Evolutionary conservation across 495 filamentous ascomycete species (phyloP).

Genomic region (Penicillium soppii): DNA sequence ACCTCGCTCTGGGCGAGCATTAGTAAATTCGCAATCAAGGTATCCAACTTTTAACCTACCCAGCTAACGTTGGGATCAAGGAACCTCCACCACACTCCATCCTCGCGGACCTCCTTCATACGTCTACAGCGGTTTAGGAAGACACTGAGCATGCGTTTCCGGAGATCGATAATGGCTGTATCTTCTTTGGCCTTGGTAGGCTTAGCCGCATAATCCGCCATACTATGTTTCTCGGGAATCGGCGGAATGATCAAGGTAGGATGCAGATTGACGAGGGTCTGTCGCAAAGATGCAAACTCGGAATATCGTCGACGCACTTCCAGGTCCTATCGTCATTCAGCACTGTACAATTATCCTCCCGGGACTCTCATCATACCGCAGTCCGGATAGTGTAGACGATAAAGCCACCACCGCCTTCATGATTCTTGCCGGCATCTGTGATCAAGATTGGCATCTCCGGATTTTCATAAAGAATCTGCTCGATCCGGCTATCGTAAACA

Average conservation of each 20-base stretch:
- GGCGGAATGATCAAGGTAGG: conserved; percentile 93
- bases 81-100: conserved; percentile 97
- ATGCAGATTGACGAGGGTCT: conserved; percentile 84
- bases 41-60: conserved; percentile 51
- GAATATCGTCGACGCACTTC: conserved; percentile 95
- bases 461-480: conserved; percentile 95
- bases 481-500: conserved; percentile 90
- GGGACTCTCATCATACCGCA: conserved; percentile 59
- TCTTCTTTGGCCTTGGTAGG: conserved; percentile 98
- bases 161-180: conserved; percentile 88
- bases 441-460: conserved; percentile 87
- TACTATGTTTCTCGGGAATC: conserved; percentile 96
- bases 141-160: conserved; percentile 93
- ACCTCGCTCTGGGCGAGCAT: conserved; percentile 71
- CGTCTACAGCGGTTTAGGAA: conserved; percentile 89
- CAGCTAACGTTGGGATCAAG: conserved; percentile 98
- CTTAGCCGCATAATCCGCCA: conserved; percentile 97
- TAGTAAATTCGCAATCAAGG: conserved; percentile 29
- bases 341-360: background rate
- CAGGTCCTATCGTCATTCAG: conserved; percentile 63
- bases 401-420: conserved; percentile 82
- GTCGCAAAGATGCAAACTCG: conserved; percentile 90
- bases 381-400: conserved; percentile 98
- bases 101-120: conserved; percentile 91
- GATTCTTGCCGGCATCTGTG: conserved; percentile 90